Evolutionary conservation across 1,284 basidiomycete genomes (phyloP).

Genomic region (Polyporus tsugae): DNA sequence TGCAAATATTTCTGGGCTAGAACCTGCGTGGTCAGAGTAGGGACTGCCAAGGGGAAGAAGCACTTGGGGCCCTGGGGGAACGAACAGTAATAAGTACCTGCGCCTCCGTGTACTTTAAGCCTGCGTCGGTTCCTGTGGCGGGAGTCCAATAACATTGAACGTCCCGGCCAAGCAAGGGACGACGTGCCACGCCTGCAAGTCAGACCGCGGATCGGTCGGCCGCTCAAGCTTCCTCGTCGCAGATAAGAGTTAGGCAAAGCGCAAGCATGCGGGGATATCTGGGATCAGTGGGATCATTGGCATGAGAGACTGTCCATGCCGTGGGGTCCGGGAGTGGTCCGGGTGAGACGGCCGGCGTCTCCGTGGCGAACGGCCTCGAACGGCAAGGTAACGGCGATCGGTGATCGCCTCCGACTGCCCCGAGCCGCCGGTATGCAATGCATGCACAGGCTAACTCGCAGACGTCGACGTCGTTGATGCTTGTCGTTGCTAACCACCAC

Average conservation of each 20-base stretch:
- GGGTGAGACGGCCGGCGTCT: not conserved
- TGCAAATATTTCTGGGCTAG: not conserved
- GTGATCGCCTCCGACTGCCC: not conserved
- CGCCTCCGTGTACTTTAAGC: not conserved
- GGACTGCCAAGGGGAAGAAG: not conserved
- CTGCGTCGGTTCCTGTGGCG: not conserved
- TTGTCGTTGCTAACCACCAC: conserved; percentile 8
- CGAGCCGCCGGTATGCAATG: not conserved
- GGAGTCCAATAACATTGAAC: not conserved
- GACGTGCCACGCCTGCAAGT: not conserved
- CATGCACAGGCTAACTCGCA: not conserved
- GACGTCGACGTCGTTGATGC: not conserved
- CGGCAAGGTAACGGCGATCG: not conserved
- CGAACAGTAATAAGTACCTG: not conserved
- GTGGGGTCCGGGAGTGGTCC: not conserved
- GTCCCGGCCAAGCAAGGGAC: not conserved
- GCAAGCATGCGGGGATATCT: not conserved
- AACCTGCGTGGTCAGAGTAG: not conserved
- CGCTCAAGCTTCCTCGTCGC: not conserved
- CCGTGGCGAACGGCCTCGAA: not conserved
- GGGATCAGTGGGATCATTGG: not conserved
- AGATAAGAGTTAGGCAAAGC: conserved; percentile 5
- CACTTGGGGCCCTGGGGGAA: not conserved
- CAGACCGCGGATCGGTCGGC: not conserved
- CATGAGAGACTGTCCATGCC: not conserved